Conservation (phyloP, 208 protist species). For the Leishmania amazonensis region DNA sequence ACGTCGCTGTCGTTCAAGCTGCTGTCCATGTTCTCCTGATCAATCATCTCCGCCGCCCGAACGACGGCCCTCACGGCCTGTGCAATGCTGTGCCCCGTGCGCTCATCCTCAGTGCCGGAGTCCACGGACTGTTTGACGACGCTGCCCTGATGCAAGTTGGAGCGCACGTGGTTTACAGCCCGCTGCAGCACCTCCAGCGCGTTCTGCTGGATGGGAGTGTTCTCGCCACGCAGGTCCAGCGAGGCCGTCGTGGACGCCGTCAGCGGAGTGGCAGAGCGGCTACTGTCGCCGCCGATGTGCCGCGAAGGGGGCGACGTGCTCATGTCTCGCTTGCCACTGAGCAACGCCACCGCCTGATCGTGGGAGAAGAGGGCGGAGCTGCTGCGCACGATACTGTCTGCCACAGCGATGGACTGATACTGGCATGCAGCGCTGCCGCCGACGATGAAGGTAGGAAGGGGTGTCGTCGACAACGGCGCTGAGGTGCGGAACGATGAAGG, state of each 20-base stretch:
- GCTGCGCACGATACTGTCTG: constrained; percentile 26
- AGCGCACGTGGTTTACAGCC: constrained; percentile 26
- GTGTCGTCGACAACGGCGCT: constrained; percentile 12
- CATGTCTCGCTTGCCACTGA: background rate
- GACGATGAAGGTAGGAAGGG: constrained; percentile 11
- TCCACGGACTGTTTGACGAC: background rate
- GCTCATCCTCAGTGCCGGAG: constrained; percentile 16
- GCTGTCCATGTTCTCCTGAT: constrained; percentile 24
- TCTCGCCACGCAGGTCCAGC: background rate
- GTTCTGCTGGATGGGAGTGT: background rate
- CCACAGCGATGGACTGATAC: constrained; percentile 26
- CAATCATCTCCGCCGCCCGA: constrained; percentile 31
- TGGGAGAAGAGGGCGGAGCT: constrained; percentile 13
- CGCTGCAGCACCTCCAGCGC: constrained; percentile 29
- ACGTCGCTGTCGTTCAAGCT: constrained; percentile 13
- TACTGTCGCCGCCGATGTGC: background rate
- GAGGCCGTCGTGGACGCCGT: background rate
- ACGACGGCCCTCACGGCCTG: constrained; percentile 20
- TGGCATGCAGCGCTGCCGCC: background rate
- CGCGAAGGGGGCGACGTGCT: background rate
- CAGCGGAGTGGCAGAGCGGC: background rate
- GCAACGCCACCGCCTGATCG: background rate
- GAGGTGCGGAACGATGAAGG: background rate
- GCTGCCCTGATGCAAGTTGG: constrained; percentile 5
- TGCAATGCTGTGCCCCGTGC: constrained; percentile 25